These are phyloP conservation scores for Talinum fruticosum DNA, from an alignment of 148 eudicot genomes.

Conservation along the genomic window DNA sequence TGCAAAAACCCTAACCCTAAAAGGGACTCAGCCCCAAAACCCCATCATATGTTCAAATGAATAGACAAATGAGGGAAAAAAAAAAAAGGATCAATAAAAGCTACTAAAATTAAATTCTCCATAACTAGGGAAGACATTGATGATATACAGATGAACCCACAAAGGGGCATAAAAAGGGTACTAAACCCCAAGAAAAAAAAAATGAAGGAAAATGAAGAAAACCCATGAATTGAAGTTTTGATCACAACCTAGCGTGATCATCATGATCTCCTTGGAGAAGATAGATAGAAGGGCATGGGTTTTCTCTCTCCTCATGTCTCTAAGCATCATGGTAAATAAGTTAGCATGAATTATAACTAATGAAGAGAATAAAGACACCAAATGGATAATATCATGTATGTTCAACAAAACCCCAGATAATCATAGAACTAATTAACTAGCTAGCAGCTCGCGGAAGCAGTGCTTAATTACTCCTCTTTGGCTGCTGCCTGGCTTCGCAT, in stretches of 20 bases:
- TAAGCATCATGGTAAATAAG: neutral
- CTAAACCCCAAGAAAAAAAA: conserved; percentile 14
- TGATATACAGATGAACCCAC: conserved; percentile 18
- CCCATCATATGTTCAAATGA: too few species aligned
- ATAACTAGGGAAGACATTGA: conserved; percentile 8
- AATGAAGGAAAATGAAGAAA: neutral
- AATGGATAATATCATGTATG: neutral
- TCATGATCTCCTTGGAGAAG: neutral
- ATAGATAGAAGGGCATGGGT: conserved; percentile 1
- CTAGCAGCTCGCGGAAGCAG: neutral
- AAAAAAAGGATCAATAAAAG: neutral
- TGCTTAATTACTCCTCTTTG: neutral
- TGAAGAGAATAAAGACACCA: conserved; percentile 9
- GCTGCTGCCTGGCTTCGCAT: conserved; percentile 32
- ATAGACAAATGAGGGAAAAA: neutral
- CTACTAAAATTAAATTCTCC: neutral
- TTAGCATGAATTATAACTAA: conserved; percentile 8
- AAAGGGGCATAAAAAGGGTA: neutral
- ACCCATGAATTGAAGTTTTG: conserved; percentile 14
- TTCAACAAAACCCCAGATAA: neutral
- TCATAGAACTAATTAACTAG: neutral
- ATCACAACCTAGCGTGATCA: conserved; percentile 5
- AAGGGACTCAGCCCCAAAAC: neutral
- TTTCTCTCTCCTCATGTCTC: neutral
- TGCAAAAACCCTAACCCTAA: conserved; percentile 35